These are phyloP conservation scores for Beauveria scarabaeidicola DNA, from an alignment of 2,329 filamentous ascomycete genomes.

Conservation along the genomic window DNA sequence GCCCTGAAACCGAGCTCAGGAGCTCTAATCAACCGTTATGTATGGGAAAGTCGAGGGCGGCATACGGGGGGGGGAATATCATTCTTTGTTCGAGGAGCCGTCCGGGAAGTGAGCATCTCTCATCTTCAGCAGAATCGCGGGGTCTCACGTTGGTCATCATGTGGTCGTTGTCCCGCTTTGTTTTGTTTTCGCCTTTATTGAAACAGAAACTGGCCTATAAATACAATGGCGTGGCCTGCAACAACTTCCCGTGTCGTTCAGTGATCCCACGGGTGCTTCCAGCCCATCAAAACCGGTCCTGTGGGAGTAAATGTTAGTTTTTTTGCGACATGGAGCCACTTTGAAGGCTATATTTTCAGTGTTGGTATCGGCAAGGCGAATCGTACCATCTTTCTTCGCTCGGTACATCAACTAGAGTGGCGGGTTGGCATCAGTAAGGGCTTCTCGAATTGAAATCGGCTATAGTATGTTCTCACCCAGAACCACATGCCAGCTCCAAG, in stretches of 20 bases:
- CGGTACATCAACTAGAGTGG: slow-evolving; percentile 76
- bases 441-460: not conserved
- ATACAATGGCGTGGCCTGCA: not conserved
- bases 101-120: not conserved
- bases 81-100: slow-evolving; percentile 57
- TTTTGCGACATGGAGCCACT: not conserved
- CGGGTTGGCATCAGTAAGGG: slow-evolving; percentile 1
- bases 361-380: not conserved
- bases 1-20: no score
- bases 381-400: slow-evolving; percentile 82
- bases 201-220: not conserved
- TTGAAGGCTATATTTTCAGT: not conserved
- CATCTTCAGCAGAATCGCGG: no score
- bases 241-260: slow-evolving; percentile 33
- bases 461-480: slow-evolving; percentile 58
- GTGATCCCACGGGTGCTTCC: slow-evolving; percentile 96
- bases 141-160: no score
- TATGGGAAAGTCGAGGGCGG: slow-evolving; percentile 58
- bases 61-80: slow-evolving; percentile 60
- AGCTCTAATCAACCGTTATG: slow-evolving; percentile 21
- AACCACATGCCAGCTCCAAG: slow-evolving; percentile 99
- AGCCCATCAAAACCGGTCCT: slow-evolving; percentile 74
- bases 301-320: slow-evolving; percentile 3
- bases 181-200: not conserved
- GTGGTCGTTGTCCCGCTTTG: not conserved